Evolutionary conservation across 2,329 filamentous ascomycete species (phyloP).

Genomic region (Rutstroemia sp.): DNA sequence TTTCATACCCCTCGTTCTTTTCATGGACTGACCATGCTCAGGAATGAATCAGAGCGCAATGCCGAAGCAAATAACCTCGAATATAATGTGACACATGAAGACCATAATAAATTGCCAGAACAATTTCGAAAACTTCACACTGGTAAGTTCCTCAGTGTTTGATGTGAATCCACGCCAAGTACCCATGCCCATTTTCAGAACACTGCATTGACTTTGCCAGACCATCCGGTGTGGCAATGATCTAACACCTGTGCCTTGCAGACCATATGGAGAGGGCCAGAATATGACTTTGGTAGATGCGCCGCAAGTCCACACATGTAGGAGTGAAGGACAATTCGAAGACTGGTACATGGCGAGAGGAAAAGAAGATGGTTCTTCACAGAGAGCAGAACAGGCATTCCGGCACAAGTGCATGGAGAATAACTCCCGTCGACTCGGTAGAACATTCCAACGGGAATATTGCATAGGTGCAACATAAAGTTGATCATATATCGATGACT

Average conservation of each 20-base stretch:
- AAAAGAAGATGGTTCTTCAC: conserved; percentile 7
- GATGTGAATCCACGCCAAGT: neutral
- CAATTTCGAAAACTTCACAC: conserved; percentile 8
- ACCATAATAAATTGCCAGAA: conserved; percentile 6
- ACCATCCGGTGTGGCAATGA: conserved; percentile 16
- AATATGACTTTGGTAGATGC: conserved; percentile 13
- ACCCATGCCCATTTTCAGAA: conserved; percentile 4
- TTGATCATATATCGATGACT: neutral
- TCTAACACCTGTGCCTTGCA: conserved; percentile 12
- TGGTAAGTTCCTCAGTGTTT: conserved; percentile 2
- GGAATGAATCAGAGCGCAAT: conserved; percentile 8
- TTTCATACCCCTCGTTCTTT: no score
- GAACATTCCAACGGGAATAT: neutral
- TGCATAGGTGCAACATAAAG: no score
- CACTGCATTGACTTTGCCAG: conserved; percentile 19
- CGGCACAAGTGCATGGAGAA: neutral
- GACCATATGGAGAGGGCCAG: conserved; percentile 9
- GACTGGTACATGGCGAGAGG: conserved; percentile 17
- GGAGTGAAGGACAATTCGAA: conserved; percentile 12
- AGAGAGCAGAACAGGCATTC: conserved; percentile 3
- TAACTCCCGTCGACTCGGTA: neutral
- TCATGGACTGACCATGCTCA: neutral
- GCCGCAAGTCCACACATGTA: conserved; percentile 15
- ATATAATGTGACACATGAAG: conserved; percentile 13
- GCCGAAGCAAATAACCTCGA: conserved; percentile 11